Evolutionary conservation across 2,329 filamentous ascomycete species (phyloP).

Genomic region (Dothiorella sarmentorum): DNA sequence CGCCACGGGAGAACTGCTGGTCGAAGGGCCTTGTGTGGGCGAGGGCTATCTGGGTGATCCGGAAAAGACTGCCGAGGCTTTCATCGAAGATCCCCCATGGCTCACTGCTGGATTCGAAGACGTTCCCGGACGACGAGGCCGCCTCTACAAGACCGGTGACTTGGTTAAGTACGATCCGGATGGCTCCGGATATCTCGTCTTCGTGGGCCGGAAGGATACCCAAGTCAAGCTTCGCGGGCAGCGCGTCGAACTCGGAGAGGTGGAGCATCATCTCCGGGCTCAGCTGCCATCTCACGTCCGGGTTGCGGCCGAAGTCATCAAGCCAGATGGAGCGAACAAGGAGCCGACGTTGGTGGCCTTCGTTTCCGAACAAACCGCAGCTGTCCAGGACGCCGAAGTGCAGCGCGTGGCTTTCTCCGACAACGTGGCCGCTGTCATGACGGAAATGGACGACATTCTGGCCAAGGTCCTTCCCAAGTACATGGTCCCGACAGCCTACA

Average conservation of each 20-base stretch:
- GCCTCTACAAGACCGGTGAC: slow-evolving; percentile 32
- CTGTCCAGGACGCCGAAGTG: slow-evolving; percentile 15
- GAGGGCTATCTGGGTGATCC: slow-evolving; percentile 76
- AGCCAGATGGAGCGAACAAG: slow-evolving; percentile 22
- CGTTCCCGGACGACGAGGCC: slow-evolving; percentile 35
- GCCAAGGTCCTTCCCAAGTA: slow-evolving; percentile 26
- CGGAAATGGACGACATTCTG: slow-evolving; percentile 46
- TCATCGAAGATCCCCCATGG: slow-evolving; percentile 56
- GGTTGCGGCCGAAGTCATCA: slow-evolving; percentile 49
- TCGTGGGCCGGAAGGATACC: slow-evolving; percentile 60
- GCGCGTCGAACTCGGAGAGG: slow-evolving; percentile 38
- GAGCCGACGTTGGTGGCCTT: slow-evolving; percentile 46
- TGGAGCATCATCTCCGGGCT: slow-evolving; percentile 48
- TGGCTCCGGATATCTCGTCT: slow-evolving; percentile 56
- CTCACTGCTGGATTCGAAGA: slow-evolving; percentile 43
- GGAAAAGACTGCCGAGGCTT: slow-evolving; percentile 69
- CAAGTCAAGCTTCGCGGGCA: slow-evolving; percentile 31
- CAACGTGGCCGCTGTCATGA: slow-evolving; percentile 62
- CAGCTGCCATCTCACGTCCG: slow-evolving; percentile 64
- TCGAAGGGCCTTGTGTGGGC: slow-evolving; percentile 78
- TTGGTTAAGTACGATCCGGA: slow-evolving; percentile 30
- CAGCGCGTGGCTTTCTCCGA: slow-evolving; percentile 34
- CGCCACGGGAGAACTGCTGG: slow-evolving; percentile 71
- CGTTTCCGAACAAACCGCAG: slow-evolving; percentile 48
- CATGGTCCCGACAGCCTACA: slow-evolving; percentile 44